A percentile compares a stretch with the other conserved stretches of the same genome.
Evolutionary conservation across 345 rosid species (phyloP).

Genomic region (Erysimum cheiranthoides): DNA sequence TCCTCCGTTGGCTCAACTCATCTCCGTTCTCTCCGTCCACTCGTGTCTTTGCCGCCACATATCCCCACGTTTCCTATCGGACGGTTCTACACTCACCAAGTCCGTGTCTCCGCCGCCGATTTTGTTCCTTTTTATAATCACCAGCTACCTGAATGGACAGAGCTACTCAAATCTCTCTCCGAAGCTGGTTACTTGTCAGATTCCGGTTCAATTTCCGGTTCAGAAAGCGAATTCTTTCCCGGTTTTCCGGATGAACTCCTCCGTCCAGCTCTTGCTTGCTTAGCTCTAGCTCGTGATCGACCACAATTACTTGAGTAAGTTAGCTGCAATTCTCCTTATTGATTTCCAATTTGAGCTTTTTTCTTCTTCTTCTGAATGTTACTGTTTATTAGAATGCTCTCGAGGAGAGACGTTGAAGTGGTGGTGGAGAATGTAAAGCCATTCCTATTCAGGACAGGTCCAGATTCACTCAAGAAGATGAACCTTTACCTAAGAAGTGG

Average conservation of each 20-base stretch:
- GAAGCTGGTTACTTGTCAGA: constrained; percentile 51
- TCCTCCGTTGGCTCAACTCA: constrained; percentile 26
- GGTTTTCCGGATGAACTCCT: constrained; percentile 62
- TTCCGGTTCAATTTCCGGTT: constrained; percentile 15
- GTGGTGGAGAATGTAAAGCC: constrained; percentile 68
- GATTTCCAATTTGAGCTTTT: too few relatives aligned
- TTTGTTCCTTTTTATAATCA: constrained; percentile 26
- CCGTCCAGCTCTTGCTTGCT: constrained; percentile 61
- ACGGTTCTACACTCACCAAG: constrained; percentile 37
- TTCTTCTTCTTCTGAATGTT: too few relatives aligned
- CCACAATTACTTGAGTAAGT: constrained; percentile 62
- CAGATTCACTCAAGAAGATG: constrained; percentile 68
- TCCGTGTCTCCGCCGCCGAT: constrained; percentile 34
- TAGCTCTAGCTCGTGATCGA: constrained; percentile 66
- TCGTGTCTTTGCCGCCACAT: constrained; percentile 24
- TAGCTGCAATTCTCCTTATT: too few relatives aligned
- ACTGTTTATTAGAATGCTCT: constrained; percentile 57
- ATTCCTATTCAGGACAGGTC: constrained; percentile 61
- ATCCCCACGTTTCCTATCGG: constrained; percentile 36
- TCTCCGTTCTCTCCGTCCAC: constrained; percentile 21
- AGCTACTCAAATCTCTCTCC: constrained; percentile 49
- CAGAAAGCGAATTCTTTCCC: constrained; percentile 43
- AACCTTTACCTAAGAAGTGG: constrained; percentile 49
- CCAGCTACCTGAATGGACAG: constrained; percentile 55
- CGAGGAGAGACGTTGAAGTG: constrained; percentile 70